Percentiles rank a stretch among this genome's conserved stretches.
phyloP scores from a whole-genome alignment of 208 protist genomes.

The Leishmania guyanensis region DNA sequence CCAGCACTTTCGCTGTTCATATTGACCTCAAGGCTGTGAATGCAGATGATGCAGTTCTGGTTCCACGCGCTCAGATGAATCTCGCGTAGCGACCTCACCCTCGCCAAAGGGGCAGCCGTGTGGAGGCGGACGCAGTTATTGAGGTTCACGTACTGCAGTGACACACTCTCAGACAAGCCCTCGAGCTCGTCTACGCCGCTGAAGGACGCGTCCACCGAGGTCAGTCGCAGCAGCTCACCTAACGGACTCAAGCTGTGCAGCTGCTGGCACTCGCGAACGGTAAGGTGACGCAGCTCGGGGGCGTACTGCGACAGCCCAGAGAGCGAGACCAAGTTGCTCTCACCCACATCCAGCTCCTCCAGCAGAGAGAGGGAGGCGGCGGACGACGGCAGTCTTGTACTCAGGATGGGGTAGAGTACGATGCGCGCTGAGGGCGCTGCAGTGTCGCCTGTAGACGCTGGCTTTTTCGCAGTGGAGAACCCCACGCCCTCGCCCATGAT shows the following conservation, averaged over 20 bases:
- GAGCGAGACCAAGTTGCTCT: slow-evolving; percentile 17
- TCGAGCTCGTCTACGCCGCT: slow-evolving; percentile 18
- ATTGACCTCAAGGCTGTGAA: neutral
- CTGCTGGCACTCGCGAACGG: slow-evolving; percentile 20
- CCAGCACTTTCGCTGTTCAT: neutral
- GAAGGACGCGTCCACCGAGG: slow-evolving; percentile 24
- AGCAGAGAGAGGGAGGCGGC: slow-evolving; percentile 7
- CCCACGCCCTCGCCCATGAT: neutral
- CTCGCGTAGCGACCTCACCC: slow-evolving; percentile 23
- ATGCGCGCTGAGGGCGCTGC: neutral
- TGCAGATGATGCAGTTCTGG: slow-evolving; percentile 19
- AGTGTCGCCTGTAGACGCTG: neutral
- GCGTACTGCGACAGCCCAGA: slow-evolving; percentile 8
- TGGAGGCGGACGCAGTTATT: slow-evolving; percentile 22
- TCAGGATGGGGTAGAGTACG: neutral
- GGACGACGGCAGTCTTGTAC: neutral
- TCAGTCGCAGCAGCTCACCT: slow-evolving; percentile 10
- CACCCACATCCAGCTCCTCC: slow-evolving; percentile 28
- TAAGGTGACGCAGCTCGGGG: slow-evolving; percentile 28
- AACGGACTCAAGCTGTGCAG: slow-evolving; percentile 27
- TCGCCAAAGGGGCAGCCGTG: slow-evolving; percentile 26
- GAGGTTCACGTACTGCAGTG: slow-evolving; percentile 28
- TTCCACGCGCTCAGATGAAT: slow-evolving; percentile 19
- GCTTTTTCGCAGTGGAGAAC: neutral
- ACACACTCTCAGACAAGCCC: slow-evolving; percentile 18